These are phyloP conservation scores for Trypanosoma scelopori DNA, from an alignment of 208 protist genomes.

Conservation along the genomic window DNA sequence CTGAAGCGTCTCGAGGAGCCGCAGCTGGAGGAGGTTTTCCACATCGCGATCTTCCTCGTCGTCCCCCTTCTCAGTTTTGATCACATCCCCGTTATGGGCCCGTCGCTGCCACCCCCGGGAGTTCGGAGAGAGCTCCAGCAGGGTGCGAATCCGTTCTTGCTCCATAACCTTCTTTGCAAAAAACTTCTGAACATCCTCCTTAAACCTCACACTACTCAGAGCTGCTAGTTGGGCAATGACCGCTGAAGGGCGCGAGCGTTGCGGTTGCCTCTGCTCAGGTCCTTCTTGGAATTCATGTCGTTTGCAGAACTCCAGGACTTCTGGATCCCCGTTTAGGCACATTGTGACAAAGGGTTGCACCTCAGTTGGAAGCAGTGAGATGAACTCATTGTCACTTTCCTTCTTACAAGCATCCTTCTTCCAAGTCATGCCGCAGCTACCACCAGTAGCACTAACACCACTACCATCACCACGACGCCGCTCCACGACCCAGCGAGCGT, in stretches of 20 bases:
- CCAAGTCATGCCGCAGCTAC: not conserved
- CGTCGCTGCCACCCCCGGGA: not conserved
- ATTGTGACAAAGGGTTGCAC: constrained; percentile 43
- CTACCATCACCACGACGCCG: not conserved
- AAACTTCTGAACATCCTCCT: constrained; percentile 74
- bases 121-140: constrained; percentile 49
- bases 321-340: constrained; percentile 41
- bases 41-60: not conserved
- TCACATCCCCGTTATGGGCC: constrained; percentile 1
- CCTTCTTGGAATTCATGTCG: constrained; percentile 28
- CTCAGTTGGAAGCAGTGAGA: constrained; percentile 62
- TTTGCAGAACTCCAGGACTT: constrained; percentile 30
- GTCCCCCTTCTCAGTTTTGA: not conserved
- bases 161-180: constrained; percentile 60
- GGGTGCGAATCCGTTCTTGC: constrained; percentile 49
- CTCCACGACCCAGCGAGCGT: constrained; percentile 40
- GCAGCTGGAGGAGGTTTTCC: constrained; percentile 16
- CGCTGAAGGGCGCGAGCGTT: constrained; percentile 6
- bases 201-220: constrained; percentile 65
- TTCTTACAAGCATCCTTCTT: not conserved
- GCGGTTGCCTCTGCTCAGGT: not conserved
- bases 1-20: constrained; percentile 52
- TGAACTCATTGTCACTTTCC: constrained; percentile 22
- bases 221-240: constrained; percentile 19
- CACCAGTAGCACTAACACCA: not conserved